phyloP scores from a whole-genome alignment of 805 yeast species.

The Alloascoidea hylecoeti region DNA sequence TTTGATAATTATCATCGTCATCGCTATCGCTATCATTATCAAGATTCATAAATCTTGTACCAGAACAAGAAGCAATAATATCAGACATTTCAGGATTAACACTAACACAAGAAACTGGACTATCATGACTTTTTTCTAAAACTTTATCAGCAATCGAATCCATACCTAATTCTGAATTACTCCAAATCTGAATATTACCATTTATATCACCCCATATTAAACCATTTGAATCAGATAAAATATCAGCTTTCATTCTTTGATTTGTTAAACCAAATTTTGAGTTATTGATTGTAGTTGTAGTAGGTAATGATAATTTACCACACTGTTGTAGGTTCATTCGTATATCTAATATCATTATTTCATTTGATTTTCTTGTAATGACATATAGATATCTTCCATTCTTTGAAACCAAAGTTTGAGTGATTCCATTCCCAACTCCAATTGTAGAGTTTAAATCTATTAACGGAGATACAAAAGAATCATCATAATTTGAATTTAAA shows the following conservation, averaged over 20 bases:
- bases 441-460: no score
- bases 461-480: background rate
- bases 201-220: background rate
- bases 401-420: background rate
- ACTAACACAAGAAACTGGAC: background rate
- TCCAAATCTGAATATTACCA: background rate
- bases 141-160: background rate
- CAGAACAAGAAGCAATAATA: constrained; percentile 2
- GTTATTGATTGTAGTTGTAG: background rate
- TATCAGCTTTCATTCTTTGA: background rate
- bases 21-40: constrained; percentile 4
- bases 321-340: background rate
- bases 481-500: background rate
- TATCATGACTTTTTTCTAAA: no score
- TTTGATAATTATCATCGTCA: constrained; percentile 2
- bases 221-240: background rate
- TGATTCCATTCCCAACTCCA: no score
- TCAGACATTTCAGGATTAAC: background rate
- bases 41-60: constrained; percentile 3
- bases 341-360: background rate
- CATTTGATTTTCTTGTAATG: background rate
- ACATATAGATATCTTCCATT: background rate
- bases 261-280: no score
- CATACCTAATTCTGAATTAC: background rate
- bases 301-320: background rate